A percentile compares a stretch with the other conserved stretches of the same genome.
Evolutionary conservation across 176 grass and related monocot species (phyloP).

Genomic region (Bolboschoenus planiculmis): DNA sequence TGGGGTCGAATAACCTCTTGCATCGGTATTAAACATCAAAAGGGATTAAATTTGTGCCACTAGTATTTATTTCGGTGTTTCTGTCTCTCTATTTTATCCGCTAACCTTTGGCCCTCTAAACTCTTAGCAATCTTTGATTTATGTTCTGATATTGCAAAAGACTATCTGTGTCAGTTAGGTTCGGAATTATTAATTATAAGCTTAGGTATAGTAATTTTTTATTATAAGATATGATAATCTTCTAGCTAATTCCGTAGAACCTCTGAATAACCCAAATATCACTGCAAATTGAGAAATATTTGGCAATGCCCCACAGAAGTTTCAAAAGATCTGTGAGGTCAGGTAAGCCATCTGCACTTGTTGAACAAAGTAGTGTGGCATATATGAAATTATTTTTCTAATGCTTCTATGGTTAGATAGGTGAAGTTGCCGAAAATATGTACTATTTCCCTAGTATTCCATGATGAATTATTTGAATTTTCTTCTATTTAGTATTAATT

Average conservation of each 20-base stretch:
- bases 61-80: not conserved
- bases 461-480: not conserved
- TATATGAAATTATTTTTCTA: not conserved
- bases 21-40: not conserved
- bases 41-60: not conserved
- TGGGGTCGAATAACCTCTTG: not conserved
- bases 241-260: not conserved
- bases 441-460: not conserved
- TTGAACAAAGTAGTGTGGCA: not conserved
- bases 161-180: not conserved
- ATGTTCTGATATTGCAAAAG: not conserved
- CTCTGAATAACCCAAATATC: not conserved
- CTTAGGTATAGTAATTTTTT: not conserved
- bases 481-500: conserved; percentile 1
- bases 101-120: not conserved
- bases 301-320: not conserved
- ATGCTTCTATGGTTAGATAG: not conserved
- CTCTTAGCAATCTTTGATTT: not conserved
- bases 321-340: not conserved
- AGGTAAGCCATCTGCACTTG: not conserved
- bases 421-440: not conserved
- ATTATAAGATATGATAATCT: not conserved
- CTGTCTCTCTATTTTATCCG: not conserved
- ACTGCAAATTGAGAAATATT: not conserved
- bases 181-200: not conserved